Base-by-base conservation (phyloP, 495 filamentous ascomycete species). In the Hypoxylon fragiforme region DNA sequence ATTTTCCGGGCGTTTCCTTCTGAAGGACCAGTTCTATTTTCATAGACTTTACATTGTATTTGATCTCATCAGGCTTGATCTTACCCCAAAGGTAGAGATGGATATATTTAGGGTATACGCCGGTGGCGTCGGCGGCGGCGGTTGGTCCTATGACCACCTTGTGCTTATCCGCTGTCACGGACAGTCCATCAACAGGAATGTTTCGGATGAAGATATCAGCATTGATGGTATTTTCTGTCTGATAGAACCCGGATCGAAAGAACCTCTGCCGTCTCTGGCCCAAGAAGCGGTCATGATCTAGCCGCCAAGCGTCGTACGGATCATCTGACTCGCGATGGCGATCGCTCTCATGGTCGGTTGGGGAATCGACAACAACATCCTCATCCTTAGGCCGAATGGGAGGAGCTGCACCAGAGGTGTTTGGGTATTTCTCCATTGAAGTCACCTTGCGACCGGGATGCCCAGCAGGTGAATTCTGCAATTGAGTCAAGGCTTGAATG, bases 21-120 rank as follows among this genome's bases (percentile, higher is more conserved):
- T 75, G 75, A 18, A 98, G 77, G 1, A 76, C 75, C 22, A 97
- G 72, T 69, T 97, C 94, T 44, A 97, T 83, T 70, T 97, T 98
- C 41, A 87, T 88, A 3, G 85, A 75, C 37, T 88, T 85, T 20
- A 91, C 81, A 6, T 78, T 78, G 63, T 73, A 83, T 14, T 75
- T 83, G 18, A 82, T 89, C 14, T 73, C 58, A 7, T 77, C 56
- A 0, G 83, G 68, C 32, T 88, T 79, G 57, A 98, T 83, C 7
- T 73, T 60, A 14, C 81, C 83, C 60, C 75, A 90, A 6, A 96
- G 81, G 31, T 88, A 76, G 32, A 96, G 71, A 0, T 83, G 83
- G 44, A 89, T 88, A 35, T 58, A 16, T 15, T 30, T 32, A 42
- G 51, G 53, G 46, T 50, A 48, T 51, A 34, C 39, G 13, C 38